These are phyloP conservation scores for Moesziomyces parantarcticus DNA, from an alignment of 1,284 basidiomycete genomes.

Conservation along the genomic window DNA sequence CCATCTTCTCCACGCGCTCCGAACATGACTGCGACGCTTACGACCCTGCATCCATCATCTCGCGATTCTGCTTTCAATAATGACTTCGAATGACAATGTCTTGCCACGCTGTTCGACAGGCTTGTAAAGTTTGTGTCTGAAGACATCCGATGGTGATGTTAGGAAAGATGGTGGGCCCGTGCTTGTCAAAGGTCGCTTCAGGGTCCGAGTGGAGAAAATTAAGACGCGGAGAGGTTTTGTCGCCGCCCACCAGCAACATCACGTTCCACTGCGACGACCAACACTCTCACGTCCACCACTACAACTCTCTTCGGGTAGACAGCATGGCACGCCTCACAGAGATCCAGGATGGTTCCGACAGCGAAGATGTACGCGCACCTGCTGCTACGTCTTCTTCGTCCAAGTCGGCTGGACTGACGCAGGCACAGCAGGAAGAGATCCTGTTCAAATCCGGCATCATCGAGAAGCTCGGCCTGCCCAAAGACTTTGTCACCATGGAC, in stretches of 20 bases:
- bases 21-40: too few species aligned
- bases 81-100: too few species aligned
- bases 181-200: not conserved
- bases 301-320: not conserved
- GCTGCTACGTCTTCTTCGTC: not conserved
- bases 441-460: slow-evolving; percentile 40
- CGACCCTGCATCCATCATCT: too few species aligned
- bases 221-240: not conserved
- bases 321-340: slow-evolving; percentile 44
- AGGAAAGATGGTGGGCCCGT: not conserved
- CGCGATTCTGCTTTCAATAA: too few species aligned
- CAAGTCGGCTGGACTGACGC: slow-evolving; percentile 22
- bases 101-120: too few species aligned
- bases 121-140: too few species aligned
- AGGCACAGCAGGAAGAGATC: slow-evolving; percentile 43
- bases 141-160: too few species aligned
- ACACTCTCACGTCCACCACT: not conserved
- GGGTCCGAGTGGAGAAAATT: not conserved
- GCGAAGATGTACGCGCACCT: slow-evolving; percentile 12
- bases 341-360: slow-evolving; percentile 34
- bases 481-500: slow-evolving; percentile 46
- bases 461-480: slow-evolving; percentile 46
- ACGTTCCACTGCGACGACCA: not conserved
- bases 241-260: not conserved
- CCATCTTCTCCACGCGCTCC: too few species aligned